Percentiles rank a stretch among this genome's conserved stretches.
phyloP scores from a whole-genome alignment of 2,329 filamentous ascomycete genomes.

The Cladorrhinum sp. region DNA sequence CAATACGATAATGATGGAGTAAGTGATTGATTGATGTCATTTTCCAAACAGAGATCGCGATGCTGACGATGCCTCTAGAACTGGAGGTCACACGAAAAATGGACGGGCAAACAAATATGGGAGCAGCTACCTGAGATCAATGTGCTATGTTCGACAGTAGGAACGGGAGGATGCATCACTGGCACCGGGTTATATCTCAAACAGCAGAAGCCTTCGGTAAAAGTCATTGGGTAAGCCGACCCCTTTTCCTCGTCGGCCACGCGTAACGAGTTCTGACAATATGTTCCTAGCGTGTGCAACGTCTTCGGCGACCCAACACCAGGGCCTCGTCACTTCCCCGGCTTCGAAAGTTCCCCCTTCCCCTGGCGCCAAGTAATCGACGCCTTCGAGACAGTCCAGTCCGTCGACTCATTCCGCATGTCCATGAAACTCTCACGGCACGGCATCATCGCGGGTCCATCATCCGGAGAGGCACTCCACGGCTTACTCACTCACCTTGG shows the following conservation, averaged over 20 bases:
- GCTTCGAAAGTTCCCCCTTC: conserved; percentile 47
- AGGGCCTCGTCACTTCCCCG: conserved; percentile 47
- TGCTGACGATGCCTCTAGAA: conserved; percentile 33
- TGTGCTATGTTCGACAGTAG: conserved; percentile 50
- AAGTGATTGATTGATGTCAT: not conserved
- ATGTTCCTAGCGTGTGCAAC: conserved; percentile 49
- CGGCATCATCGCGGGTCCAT: conserved; percentile 54
- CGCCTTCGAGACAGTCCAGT: conserved; percentile 49
- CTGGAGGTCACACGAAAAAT: conserved; percentile 48
- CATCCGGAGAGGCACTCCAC: conserved; percentile 51
- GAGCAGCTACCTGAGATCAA: conserved; percentile 50
- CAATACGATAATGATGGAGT: conserved; percentile 23
- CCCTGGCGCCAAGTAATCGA: conserved; percentile 54
- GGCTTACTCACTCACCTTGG: conserved; percentile 47
- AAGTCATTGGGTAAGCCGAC: conserved; percentile 24
- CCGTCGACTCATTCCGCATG: conserved; percentile 45
- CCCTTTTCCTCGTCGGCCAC: conserved; percentile 1
- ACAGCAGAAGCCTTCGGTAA: conserved; percentile 41
- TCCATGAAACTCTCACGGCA: conserved; percentile 51
- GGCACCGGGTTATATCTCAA: conserved; percentile 46
- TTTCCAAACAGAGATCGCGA: not conserved
- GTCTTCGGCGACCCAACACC: conserved; percentile 52
- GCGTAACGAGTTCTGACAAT: not conserved
- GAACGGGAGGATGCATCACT: conserved; percentile 47
- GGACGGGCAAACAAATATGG: conserved; percentile 53